Evolutionary conservation across 129 eudicot genomes (phyloP).

Genomic region (Centella asiatica): DNA sequence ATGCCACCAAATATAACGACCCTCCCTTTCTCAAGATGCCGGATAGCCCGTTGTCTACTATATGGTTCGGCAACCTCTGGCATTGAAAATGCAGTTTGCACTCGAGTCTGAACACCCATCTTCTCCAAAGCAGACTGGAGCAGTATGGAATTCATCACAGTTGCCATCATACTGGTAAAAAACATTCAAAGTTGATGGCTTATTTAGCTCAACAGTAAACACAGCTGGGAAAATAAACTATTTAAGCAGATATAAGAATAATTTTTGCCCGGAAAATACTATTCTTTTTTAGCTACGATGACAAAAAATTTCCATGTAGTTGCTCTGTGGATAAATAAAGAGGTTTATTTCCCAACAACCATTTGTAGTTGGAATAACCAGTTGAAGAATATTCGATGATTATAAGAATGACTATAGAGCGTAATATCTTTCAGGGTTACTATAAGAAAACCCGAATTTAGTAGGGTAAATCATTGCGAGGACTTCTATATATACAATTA

Average conservation of each 20-base stretch:
- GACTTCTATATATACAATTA: not conserved
- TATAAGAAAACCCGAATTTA: not conserved
- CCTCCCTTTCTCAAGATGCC: constrained; percentile 86
- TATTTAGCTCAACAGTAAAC: constrained; percentile 13
- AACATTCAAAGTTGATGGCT: constrained; percentile 15
- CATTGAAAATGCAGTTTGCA: constrained; percentile 64
- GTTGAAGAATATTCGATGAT: too few relatives aligned
- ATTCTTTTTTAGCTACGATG: too few relatives aligned
- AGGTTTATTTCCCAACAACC: not conserved
- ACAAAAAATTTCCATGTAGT: too few relatives aligned
- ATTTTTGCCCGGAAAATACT: too few relatives aligned
- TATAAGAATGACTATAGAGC: too few relatives aligned
- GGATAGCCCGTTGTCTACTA: constrained; percentile 73
- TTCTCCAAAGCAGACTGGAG: constrained; percentile 87
- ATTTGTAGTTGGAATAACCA: not conserved
- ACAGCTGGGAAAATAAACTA: not conserved
- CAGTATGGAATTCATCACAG: constrained; percentile 76
- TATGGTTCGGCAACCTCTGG: constrained; percentile 84
- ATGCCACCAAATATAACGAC: constrained; percentile 91
- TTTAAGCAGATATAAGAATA: not conserved
- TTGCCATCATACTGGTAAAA: constrained; percentile 85
- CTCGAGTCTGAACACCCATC: constrained; percentile 64
- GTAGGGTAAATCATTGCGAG: not conserved
- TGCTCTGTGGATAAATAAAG: not conserved
- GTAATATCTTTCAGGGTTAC: too few relatives aligned